These are phyloP conservation scores for Ophiostoma himal-ulmi DNA, from an alignment of 2,329 filamentous ascomycete species.

Conservation along the genomic window DNA sequence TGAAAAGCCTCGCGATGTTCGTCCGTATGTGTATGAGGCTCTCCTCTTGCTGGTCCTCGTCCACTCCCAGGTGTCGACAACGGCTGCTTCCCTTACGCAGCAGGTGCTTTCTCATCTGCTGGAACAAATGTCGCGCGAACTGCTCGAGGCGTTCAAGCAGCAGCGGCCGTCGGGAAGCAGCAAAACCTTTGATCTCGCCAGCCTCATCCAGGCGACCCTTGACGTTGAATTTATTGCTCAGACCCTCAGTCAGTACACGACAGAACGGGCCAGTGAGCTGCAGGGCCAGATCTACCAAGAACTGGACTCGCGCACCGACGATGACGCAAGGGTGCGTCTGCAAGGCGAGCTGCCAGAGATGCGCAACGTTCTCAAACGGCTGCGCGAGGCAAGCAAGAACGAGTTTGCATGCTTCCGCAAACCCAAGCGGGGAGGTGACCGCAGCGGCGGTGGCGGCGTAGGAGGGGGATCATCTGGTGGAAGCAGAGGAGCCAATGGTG, in stretches of 20 bases:
- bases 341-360: constrained; percentile 88
- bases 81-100: constrained; percentile 65
- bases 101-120: constrained; percentile 83
- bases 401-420: constrained; percentile 85
- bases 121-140: constrained; percentile 69
- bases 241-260: constrained; percentile 84
- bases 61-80: constrained; percentile 82
- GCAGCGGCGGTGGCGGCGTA: constrained; percentile 2
- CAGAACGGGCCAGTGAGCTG: constrained; percentile 69
- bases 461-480: not conserved
- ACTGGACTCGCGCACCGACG: constrained; percentile 82
- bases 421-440: constrained; percentile 39
- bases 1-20: constrained; percentile 62
- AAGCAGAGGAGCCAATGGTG: constrained; percentile 1
- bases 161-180: constrained; percentile 33
- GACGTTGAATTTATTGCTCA: constrained; percentile 97
- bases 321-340: constrained; percentile 69
- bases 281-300: constrained; percentile 86
- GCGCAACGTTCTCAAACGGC: constrained; percentile 75
- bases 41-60: constrained; percentile 82
- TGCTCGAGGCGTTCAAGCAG: constrained; percentile 73
- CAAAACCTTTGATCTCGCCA: constrained; percentile 61
- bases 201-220: constrained; percentile 92
- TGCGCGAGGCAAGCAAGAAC: constrained; percentile 73
- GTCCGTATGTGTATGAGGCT: constrained; percentile 82